These are phyloP conservation scores for Chiua sp. DNA, from an alignment of 1,284 basidiomycete genomes.

Conservation along the genomic window DNA sequence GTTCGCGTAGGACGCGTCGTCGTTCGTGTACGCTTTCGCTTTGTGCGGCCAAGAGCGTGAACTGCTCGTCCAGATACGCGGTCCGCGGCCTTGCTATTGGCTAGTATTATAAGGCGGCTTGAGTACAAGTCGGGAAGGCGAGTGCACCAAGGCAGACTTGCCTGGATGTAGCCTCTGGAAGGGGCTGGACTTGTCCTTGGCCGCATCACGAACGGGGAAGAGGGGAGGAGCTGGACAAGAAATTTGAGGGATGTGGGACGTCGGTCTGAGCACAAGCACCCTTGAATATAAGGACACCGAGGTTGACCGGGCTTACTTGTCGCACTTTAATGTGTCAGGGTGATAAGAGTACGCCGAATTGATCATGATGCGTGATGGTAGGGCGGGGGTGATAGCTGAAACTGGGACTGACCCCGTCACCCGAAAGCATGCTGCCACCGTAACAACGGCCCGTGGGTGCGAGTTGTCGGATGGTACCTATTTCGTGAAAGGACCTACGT, in stretches of 20 bases:
- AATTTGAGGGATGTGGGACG: not conserved
- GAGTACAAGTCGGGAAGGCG: not conserved
- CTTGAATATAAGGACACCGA: conserved; percentile 2
- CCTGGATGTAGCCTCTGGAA: conserved; percentile 3
- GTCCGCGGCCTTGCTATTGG: not conserved
- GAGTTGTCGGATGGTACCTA: not conserved
- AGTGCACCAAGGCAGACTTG: conserved; percentile 1
- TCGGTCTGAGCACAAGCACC: not conserved
- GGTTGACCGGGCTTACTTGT: not conserved
- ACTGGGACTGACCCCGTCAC: not conserved
- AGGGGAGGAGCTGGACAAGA: not conserved
- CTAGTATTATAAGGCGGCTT: not conserved
- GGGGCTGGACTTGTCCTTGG: not conserved
- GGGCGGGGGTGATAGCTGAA: not conserved
- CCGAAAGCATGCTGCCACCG: too few species aligned
- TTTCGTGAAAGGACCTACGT: not conserved
- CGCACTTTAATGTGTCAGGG: not conserved
- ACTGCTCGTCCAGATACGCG: conserved; percentile 14
- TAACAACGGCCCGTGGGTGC: not conserved
- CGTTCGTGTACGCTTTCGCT: conserved; percentile 23
- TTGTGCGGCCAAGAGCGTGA: conserved; percentile 21
- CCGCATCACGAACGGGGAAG: conserved; percentile 8
- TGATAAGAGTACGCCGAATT: not conserved
- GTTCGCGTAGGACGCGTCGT: conserved; percentile 19
- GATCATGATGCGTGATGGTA: not conserved